Conservation (phyloP, 306 rosid genomes). For the Notholithocarpus densiflorus region DNA sequence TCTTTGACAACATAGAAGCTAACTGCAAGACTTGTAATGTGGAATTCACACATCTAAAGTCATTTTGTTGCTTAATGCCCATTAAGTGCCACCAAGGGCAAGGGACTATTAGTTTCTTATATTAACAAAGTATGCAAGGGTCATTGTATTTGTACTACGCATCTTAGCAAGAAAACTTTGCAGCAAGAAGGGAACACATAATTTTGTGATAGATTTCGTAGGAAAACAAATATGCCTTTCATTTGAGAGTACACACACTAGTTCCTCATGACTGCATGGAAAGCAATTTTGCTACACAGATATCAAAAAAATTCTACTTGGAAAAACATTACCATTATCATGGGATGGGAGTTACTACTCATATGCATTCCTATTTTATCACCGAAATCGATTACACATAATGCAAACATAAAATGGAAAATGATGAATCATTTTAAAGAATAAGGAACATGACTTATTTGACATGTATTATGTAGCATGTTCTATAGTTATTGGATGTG, state of each 20-base stretch:
- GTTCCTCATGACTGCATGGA: neutral
- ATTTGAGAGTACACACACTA: neutral
- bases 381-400: neutral
- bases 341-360: neutral
- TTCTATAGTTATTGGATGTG: slow-evolving; percentile 22
- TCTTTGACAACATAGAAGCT: neutral
- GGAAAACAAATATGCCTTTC: neutral
- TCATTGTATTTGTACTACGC: neutral
- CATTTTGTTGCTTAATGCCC: neutral
- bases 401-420: neutral
- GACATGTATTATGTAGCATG: slow-evolving; percentile 16
- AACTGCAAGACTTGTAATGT: neutral
- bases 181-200: neutral
- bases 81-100: neutral
- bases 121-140: neutral
- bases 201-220: neutral
- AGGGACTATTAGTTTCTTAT: neutral
- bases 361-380: neutral
- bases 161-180: neutral
- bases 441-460: neutral
- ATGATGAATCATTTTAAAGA: neutral
- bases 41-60: neutral
- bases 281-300: neutral
- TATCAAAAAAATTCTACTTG: neutral
- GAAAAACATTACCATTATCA: neutral